Conservation (phyloP, 306 rosid genomes). For the Glycine latifolia region DNA sequence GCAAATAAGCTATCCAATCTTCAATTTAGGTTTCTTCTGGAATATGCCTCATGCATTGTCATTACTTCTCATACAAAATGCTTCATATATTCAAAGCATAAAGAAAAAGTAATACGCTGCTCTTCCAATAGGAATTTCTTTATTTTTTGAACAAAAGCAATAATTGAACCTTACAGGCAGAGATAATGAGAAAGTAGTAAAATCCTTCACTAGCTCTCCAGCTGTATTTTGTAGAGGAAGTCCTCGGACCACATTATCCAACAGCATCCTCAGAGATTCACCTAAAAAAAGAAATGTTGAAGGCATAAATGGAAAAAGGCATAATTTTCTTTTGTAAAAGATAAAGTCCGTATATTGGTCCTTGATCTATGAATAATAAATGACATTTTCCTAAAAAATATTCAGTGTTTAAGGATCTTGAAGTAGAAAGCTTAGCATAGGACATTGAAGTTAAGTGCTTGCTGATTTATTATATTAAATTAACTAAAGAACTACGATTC, state of each 20-base stretch:
- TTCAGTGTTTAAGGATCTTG: background rate
- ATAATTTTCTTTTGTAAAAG: too few relatives aligned
- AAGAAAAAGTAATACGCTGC: constrained; percentile 33
- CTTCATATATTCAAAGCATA: constrained; percentile 31
- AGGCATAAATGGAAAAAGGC: too few relatives aligned
- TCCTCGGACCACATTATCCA: constrained; percentile 61
- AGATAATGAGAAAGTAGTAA: constrained; percentile 60
- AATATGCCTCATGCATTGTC: constrained; percentile 15
- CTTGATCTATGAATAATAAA: too few relatives aligned
- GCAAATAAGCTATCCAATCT: constrained; percentile 15
- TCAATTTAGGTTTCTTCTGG: constrained; percentile 29
- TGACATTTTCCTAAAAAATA: too few relatives aligned
- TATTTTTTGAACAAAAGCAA: background rate
- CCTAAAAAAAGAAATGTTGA: constrained; percentile 56
- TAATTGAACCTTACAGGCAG: constrained; percentile 69
- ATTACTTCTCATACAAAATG: constrained; percentile 15
- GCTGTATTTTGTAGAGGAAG: constrained; percentile 61
- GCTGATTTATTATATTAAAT: too few relatives aligned
- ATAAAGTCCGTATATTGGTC: too few relatives aligned
- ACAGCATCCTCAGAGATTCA: constrained; percentile 53
- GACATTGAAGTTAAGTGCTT: background rate
- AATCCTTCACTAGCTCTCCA: constrained; percentile 63
- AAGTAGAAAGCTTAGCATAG: background rate
- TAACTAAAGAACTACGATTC: too few relatives aligned
- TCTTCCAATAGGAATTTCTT: constrained; percentile 19